Evolutionary conservation across 441 rosid genomes (phyloP).

Genomic region (Syzygium malaccense): DNA sequence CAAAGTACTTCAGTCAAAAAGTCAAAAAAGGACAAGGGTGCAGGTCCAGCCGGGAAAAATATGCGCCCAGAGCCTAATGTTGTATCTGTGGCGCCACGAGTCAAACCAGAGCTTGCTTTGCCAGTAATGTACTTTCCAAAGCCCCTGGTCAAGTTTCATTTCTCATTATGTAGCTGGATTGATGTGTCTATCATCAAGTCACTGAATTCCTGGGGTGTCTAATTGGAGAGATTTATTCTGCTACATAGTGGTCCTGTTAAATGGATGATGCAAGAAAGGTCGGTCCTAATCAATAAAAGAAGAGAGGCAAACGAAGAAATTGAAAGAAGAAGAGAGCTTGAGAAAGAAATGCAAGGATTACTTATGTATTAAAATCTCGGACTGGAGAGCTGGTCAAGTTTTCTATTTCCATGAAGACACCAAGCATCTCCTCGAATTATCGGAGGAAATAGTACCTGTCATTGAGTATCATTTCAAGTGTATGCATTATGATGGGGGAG

Average conservation of each 20-base stretch:
- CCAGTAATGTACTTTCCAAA: slow-evolving; percentile 69
- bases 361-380: not conserved
- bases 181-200: not conserved
- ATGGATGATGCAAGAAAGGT: not conserved
- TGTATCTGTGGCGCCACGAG: slow-evolving; percentile 58
- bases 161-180: not conserved
- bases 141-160: slow-evolving; percentile 11
- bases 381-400: not conserved
- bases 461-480: not conserved
- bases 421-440: not conserved
- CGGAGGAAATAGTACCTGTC: not conserved
- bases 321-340: not conserved
- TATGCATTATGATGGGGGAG: not conserved
- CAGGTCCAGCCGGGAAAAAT: slow-evolving; percentile 60
- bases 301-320: not conserved
- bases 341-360: not conserved
- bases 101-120: slow-evolving; percentile 89
- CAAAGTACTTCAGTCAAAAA: slow-evolving; percentile 83
- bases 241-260: not conserved
- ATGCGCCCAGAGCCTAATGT: slow-evolving; percentile 56
- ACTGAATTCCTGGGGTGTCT: not conserved
- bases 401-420: not conserved
- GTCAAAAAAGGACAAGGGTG: slow-evolving; percentile 82
- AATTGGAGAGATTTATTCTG: not conserved
- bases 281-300: not conserved